Evolutionary conservation across 306 rosid species (phyloP).

Genomic region (Rosa chinensis): DNA sequence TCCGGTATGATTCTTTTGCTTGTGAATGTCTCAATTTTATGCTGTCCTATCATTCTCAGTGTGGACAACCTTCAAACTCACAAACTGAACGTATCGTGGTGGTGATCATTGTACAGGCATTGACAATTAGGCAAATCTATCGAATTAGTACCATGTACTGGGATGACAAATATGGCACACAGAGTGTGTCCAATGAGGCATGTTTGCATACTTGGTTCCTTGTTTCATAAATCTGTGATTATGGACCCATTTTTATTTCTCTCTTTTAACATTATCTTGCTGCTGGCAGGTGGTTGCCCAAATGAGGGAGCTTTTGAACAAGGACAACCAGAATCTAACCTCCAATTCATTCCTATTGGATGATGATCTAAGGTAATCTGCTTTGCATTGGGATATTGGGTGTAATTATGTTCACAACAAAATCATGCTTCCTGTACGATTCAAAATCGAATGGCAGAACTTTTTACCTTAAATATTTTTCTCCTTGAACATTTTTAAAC

Average conservation of each 20-base stretch:
- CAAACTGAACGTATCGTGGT: slow-evolving; percentile 15
- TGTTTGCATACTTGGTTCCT: slow-evolving; percentile 40
- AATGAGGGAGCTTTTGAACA: slow-evolving; percentile 90
- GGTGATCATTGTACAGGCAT: slow-evolving; percentile 49
- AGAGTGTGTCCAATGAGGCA: slow-evolving; percentile 98
- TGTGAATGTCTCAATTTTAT: not conserved
- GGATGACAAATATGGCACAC: slow-evolving; percentile 99
- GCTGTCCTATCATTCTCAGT: no score
- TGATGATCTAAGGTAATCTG: slow-evolving; percentile 86
- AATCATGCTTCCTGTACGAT: not conserved
- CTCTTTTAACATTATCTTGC: slow-evolving; percentile 31
- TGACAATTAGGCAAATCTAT: slow-evolving; percentile 95
- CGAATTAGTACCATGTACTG: slow-evolving; percentile 99
- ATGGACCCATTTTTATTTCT: slow-evolving; percentile 13
- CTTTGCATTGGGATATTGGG: not conserved
- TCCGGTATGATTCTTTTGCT: slow-evolving; percentile 59
- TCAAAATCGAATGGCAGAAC: not conserved
- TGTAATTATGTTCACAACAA: not conserved
- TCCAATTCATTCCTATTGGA: slow-evolving; percentile 98
- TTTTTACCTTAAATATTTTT: not conserved
- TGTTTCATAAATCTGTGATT: slow-evolving; percentile 7
- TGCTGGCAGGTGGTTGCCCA: slow-evolving; percentile 78
- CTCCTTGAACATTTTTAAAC: not conserved
- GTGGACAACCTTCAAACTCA: not conserved
- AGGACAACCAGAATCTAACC: slow-evolving; percentile 81